These are phyloP conservation scores for Aspergillus glaucus DNA, from an alignment of 2,329 filamentous ascomycete species.

Conservation along the genomic window DNA sequence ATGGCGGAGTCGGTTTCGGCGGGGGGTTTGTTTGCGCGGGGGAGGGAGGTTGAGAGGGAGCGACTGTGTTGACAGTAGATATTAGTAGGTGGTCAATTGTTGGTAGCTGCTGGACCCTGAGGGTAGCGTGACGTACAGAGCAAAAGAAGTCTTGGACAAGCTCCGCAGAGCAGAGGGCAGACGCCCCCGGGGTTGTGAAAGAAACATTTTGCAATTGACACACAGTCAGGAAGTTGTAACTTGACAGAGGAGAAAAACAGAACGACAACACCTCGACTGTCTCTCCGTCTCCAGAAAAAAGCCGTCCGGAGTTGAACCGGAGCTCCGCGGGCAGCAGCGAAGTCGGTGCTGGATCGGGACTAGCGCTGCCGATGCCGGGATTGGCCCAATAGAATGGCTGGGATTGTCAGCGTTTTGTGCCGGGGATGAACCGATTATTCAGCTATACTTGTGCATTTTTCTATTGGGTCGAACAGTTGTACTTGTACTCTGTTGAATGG, in stretches of 20 bases:
- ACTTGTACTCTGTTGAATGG: no score
- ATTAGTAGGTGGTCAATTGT: background rate
- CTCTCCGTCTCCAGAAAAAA: background rate
- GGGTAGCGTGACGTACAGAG: slow-evolving; percentile 1
- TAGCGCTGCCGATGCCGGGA: slow-evolving; percentile 4
- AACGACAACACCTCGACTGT: background rate
- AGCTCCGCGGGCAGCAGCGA: slow-evolving; percentile 11
- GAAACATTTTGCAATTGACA: slow-evolving; percentile 17
- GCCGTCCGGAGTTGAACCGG: slow-evolving; percentile 1
- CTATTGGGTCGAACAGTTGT: no score
- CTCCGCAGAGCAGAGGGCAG: slow-evolving; percentile 23
- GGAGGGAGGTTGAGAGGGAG: slow-evolving; percentile 39
- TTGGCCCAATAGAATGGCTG: slow-evolving; percentile 8
- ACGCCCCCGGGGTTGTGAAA: slow-evolving; percentile 23
- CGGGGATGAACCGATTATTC: background rate
- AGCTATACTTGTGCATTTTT: no score
- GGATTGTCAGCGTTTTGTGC: slow-evolving; percentile 8
- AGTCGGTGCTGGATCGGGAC: slow-evolving; percentile 11
- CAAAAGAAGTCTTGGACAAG: slow-evolving; percentile 8
- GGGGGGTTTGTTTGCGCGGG: slow-evolving; percentile 34
- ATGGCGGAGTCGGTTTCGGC: slow-evolving; percentile 50
- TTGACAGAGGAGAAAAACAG: slow-evolving; percentile 1
- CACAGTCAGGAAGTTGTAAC: background rate
- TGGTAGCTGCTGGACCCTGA: no score
- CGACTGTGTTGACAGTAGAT: slow-evolving; percentile 19